Conservation (phyloP, 2,329 filamentous ascomycete genomes). For the Penicillium sp. region DNA sequence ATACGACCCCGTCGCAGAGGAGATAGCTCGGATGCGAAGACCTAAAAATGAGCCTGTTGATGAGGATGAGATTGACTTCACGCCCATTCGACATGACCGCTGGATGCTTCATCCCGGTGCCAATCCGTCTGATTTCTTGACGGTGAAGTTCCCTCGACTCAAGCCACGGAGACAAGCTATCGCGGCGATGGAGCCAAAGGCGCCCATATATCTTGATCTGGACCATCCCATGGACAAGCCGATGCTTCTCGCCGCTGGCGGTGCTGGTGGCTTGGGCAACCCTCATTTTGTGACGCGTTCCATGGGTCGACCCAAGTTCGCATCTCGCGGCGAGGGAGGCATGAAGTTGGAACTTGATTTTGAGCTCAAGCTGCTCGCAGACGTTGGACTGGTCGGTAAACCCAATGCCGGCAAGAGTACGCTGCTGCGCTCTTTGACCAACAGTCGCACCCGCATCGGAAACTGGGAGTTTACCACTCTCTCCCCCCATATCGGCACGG, state of each 20-base stretch:
- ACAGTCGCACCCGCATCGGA: conserved; percentile 84
- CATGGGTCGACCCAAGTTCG: conserved; percentile 78
- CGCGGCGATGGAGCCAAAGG: conserved; percentile 67
- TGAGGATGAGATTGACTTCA: conserved; percentile 37
- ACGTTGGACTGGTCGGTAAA: conserved; percentile 90
- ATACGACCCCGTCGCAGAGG: conserved; percentile 73
- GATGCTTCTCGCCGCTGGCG: conserved; percentile 82
- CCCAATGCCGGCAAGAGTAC: conserved; percentile 98
- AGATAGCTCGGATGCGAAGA: conserved; percentile 46
- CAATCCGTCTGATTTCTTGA: conserved; percentile 67
- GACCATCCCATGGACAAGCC: conserved; percentile 78
- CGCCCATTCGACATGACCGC: conserved; percentile 61
- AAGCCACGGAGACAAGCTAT: conserved; percentile 59
- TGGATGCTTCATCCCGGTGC: conserved; percentile 87
- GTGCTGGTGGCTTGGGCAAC: conserved; percentile 87
- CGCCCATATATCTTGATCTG: conserved; percentile 73
- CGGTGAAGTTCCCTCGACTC: conserved; percentile 60
- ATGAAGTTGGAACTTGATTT: conserved; percentile 79
- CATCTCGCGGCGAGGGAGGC: conserved; percentile 80
- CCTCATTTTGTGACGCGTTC: conserved; percentile 83
- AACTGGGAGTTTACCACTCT: conserved; percentile 97
- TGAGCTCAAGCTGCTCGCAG: conserved; percentile 91
- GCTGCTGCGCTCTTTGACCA: conserved; percentile 80
- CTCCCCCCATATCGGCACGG: conserved; percentile 92
- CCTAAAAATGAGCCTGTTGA: conserved; percentile 5